Conservation (phyloP, 1,284 basidiomycete genomes). For the Sanghuangporus sanghuang region DNA sequence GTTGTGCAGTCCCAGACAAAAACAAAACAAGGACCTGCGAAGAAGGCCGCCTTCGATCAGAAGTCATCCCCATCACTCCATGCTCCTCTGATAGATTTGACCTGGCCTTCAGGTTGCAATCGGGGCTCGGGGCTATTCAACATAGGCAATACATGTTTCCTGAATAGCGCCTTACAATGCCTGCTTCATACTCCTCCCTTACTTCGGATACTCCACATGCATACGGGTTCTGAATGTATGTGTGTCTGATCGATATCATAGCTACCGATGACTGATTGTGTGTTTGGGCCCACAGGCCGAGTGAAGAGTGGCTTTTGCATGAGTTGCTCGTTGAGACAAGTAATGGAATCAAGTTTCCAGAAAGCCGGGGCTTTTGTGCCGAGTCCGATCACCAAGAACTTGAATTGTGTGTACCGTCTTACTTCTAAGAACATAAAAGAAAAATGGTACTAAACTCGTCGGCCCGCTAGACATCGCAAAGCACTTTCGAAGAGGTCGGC, state of each 20-base stretch:
- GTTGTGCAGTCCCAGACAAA: background rate
- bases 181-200: conserved; percentile 92
- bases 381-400: conserved; percentile 52
- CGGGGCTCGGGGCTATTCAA: conserved; percentile 77
- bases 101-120: conserved; percentile 45
- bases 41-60: background rate
- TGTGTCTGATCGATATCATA: conserved; percentile 17
- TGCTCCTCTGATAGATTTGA: conserved; percentile 46
- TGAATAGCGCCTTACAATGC: conserved; percentile 94
- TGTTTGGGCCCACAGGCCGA: conserved; percentile 38
- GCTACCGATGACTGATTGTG: conserved; percentile 19
- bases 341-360: conserved; percentile 48
- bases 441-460: background rate
- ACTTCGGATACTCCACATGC: conserved; percentile 60
- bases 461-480: conserved; percentile 77
- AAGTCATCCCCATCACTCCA: conserved; percentile 32
- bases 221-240: conserved; percentile 51
- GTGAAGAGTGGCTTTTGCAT: conserved; percentile 65
- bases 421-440: background rate
- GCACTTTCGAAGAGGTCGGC: conserved; percentile 84
- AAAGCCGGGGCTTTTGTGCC: conserved; percentile 53
- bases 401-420: conserved; percentile 53
- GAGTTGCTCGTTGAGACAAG: conserved; percentile 60
- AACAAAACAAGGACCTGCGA: background rate
- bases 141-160: conserved; percentile 95